phyloP scores from a whole-genome alignment of 2,329 filamentous ascomycete genomes.

The Pseudogymnoascus sp. region DNA sequence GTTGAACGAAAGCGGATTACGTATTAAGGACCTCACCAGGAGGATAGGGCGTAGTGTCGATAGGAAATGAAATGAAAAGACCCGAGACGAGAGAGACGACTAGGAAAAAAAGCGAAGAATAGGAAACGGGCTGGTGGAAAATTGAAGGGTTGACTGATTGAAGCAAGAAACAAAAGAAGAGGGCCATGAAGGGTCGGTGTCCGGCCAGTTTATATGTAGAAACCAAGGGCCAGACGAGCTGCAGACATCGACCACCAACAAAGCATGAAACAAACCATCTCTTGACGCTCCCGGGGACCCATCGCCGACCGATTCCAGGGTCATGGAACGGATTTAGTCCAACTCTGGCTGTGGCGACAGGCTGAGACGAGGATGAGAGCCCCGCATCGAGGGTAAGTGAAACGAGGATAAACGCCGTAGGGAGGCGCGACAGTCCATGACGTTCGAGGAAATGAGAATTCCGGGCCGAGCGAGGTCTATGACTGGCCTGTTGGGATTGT shows the following conservation, averaged over 20 bases:
- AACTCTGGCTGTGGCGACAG: conserved; percentile 3
- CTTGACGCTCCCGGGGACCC: conserved; percentile 1
- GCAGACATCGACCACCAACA: neutral
- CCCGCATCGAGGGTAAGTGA: neutral
- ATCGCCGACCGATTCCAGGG: conserved; percentile 4
- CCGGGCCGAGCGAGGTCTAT: neutral
- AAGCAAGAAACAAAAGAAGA: conserved; percentile 17
- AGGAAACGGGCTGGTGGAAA: conserved; percentile 21
- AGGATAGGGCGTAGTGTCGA: conserved; percentile 18
- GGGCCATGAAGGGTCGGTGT: conserved; percentile 19
- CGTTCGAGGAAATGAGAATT: neutral
- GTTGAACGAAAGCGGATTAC: conserved; percentile 17
- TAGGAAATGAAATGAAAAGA: conserved; percentile 12
- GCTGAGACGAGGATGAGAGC: neutral
- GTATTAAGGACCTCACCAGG: conserved; percentile 25
- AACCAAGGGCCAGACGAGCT: conserved; percentile 4
- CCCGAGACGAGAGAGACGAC: conserved; percentile 5
- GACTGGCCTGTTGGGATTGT: neutral
- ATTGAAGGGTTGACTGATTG: conserved; percentile 19
- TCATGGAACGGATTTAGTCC: conserved; percentile 5
- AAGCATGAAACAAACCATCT: conserved; percentile 5
- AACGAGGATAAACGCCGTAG: conserved; percentile 8
- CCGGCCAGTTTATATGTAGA: conserved; percentile 23
- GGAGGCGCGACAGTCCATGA: neutral
- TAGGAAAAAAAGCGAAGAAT: conserved; percentile 18